Base-by-base conservation (phyloP, 345 rosid genomes). In the Draba incana region DNA sequence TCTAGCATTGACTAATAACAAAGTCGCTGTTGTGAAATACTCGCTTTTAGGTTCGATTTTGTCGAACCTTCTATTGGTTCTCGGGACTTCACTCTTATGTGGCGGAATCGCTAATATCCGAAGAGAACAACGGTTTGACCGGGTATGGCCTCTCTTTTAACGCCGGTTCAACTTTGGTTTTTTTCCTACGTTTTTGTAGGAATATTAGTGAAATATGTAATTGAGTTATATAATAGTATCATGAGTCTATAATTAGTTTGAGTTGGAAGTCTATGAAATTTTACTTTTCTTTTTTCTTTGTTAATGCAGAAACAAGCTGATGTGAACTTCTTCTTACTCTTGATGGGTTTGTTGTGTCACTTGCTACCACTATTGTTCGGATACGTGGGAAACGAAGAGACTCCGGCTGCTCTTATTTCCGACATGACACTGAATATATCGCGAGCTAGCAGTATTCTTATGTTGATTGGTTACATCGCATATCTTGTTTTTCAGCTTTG, bases 401-500 rank as follows among this genome's bases (percentile, higher is more conserved):
- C 70, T 12, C 57, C 86, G 0, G 80, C 64, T 46, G 55, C 43
- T 62, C 47, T 64, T 37, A 27, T 58, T 27, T 74, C 81, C 10
- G 69, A 64, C 33, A 75, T 75, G 64, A 70, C 76, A 6, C 86
- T 90, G 57, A 80, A 65, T 44, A 30, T 93, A 65, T 93, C 98
- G 0, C 84, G 98, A 81, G 89, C 82, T 2, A 83, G 96, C 81
- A 88, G 98, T 84, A 78, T 85, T 16, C 63, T 80, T 52, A 93
- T 90, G 93, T 86, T 93, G 47, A 52, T 87, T 4, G 86, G 84
- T 47, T 90, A 92, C 69, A 48, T 85, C 42, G 87, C 89, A 12
- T 92, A 88, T 70, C 88, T 92, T 7, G 64, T 90, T 78, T 92
- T 92, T 85, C 98, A 92, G 81, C 82, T 92, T 0, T 88, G 85